phyloP scores from a whole-genome alignment of 495 filamentous ascomycete species.

The Tuber melanosporum region DNA sequence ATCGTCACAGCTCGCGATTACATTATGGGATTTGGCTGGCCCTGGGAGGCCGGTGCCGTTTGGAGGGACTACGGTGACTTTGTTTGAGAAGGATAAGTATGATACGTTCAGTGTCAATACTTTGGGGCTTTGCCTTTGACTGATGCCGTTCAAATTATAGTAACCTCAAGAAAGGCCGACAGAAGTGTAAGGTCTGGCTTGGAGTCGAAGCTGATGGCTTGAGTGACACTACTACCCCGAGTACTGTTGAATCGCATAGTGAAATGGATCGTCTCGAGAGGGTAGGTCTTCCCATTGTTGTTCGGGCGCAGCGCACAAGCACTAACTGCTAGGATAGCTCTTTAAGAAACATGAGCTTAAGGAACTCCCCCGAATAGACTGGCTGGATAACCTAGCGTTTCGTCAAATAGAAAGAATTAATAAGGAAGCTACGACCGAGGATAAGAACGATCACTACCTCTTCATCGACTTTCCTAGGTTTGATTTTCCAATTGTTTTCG shows the following conservation, averaged over 20 bases:
- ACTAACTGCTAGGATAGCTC: conserved; percentile 46
- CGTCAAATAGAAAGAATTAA: conserved; percentile 60
- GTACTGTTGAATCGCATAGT: conserved; percentile 49
- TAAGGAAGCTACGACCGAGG: conserved; percentile 34
- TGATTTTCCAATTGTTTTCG: conserved; percentile 92
- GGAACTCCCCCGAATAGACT: conserved; percentile 83
- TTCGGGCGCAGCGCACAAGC: background rate
- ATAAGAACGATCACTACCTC: conserved; percentile 47
- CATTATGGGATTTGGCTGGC: conserved; percentile 87
- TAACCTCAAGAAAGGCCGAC: conserved; percentile 78
- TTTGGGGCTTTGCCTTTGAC: background rate
- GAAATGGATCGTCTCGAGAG: conserved; percentile 44
- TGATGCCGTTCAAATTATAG: conserved; percentile 12
- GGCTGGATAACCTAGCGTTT: conserved; percentile 91
- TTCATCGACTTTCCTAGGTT: conserved; percentile 90
- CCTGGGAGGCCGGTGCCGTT: conserved; percentile 67
- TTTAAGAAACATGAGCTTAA: conserved; percentile 99
- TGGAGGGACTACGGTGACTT: conserved; percentile 79
- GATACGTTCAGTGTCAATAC: background rate
- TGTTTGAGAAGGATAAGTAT: conserved; percentile 82
- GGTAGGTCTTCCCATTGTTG: background rate
- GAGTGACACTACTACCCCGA: conserved; percentile 68
- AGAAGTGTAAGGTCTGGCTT: conserved; percentile 81
- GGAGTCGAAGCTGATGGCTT: conserved; percentile 80
- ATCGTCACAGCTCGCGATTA: conserved; percentile 80